A percentile compares a stretch with the other conserved stretches of the same genome.
Conservation (phyloP, 176 grass and related monocot genomes). For the Stipa capillata region DNA sequence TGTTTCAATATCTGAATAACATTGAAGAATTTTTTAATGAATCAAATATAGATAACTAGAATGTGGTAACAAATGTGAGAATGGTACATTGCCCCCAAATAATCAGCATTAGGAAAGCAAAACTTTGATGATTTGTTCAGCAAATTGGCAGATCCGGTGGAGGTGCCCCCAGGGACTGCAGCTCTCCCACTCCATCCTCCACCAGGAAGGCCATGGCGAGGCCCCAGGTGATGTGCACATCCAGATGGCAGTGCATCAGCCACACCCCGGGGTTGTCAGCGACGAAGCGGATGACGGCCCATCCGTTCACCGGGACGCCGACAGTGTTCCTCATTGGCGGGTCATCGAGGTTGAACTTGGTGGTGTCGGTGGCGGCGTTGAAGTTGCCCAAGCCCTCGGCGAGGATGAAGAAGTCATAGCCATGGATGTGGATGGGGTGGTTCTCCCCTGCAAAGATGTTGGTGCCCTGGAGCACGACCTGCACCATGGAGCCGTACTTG, state of each 20-base stretch:
- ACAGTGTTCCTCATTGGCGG: slow-evolving; percentile 88
- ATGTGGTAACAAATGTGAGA: not conserved
- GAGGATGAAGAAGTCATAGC: slow-evolving; percentile 90
- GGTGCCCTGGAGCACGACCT: slow-evolving; percentile 84
- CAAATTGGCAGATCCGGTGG: slow-evolving; percentile 66
- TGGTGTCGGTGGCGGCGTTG: slow-evolving; percentile 33
- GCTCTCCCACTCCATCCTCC: slow-evolving; percentile 56
- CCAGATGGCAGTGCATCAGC: slow-evolving; percentile 96
- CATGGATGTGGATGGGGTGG: slow-evolving; percentile 93
- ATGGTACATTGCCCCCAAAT: not conserved
- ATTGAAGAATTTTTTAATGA: slow-evolving; percentile 1
- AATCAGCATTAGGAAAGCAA: not conserved
- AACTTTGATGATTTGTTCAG: not conserved
- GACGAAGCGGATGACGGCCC: slow-evolving; percentile 80
- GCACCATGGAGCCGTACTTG: slow-evolving; percentile 68
- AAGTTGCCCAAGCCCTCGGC: slow-evolving; percentile 83
- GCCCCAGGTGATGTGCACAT: slow-evolving; percentile 91
- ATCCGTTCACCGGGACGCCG: slow-evolving; percentile 76
- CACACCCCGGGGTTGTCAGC: slow-evolving; percentile 86
- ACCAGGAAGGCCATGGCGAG: slow-evolving; percentile 94
- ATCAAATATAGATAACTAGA: not conserved
- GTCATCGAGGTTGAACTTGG: slow-evolving; percentile 72
- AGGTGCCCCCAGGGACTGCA: slow-evolving; percentile 49
- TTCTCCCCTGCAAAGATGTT: slow-evolving; percentile 85
- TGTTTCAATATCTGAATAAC: not conserved